These are phyloP conservation scores for Thraustotheca clavata DNA, from an alignment of 352 stramenopile genomes.

Conservation along the genomic window DNA sequence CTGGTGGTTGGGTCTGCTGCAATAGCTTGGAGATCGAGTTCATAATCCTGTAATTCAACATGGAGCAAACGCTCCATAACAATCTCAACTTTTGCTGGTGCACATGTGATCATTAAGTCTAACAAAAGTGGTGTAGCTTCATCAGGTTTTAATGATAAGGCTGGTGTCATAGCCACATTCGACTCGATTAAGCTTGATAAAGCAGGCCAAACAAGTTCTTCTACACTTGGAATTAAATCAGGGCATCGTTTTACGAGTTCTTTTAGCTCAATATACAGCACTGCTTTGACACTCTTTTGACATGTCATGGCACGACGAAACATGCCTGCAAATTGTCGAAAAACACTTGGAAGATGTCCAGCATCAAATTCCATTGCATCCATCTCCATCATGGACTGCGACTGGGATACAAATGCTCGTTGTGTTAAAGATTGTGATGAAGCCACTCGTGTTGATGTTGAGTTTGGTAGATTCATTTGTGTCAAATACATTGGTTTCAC, in stretches of 20 bases:
- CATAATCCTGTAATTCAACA: conserved; percentile 18
- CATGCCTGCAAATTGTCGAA: conserved; percentile 47
- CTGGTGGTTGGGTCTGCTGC: background rate
- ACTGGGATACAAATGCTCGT: conserved; percentile 6
- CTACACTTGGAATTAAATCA: conserved; percentile 31
- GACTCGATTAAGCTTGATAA: conserved; percentile 37
- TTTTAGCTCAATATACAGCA: conserved; percentile 39
- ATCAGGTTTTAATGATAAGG: conserved; percentile 35
- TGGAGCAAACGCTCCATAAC: conserved; percentile 13
- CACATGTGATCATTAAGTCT: conserved; percentile 7
- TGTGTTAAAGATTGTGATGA: conserved; percentile 3
- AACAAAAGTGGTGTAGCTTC: conserved; percentile 7
- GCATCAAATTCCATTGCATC: conserved; percentile 14
- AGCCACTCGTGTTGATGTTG: background rate
- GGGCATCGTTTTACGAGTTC: conserved; percentile 39
- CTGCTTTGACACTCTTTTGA: conserved; percentile 36
- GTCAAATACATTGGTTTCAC: conserved; percentile 13
- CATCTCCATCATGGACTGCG: conserved; percentile 10
- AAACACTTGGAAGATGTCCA: conserved; percentile 22
- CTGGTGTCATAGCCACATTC: conserved; percentile 37
- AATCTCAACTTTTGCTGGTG: background rate
- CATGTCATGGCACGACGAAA: conserved; percentile 41
- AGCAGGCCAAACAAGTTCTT: conserved; percentile 40
- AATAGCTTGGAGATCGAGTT: background rate
- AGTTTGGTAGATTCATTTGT: background rate